Evolutionary conservation across 2,329 filamentous ascomycete genomes (phyloP).

Genomic region (Dactylellina leptospora): DNA sequence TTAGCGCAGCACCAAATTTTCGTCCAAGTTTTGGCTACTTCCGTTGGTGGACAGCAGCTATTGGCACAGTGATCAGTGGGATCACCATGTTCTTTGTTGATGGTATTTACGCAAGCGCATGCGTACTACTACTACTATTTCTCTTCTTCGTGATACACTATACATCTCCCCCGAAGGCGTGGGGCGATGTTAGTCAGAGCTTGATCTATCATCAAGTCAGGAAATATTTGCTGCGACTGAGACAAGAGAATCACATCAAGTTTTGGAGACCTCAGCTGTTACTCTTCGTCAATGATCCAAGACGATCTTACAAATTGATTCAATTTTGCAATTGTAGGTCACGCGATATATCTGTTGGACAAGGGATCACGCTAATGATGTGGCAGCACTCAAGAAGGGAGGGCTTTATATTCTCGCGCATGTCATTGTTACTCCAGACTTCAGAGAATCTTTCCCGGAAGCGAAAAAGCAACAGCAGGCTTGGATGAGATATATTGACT

Average conservation of each 20-base stretch:
- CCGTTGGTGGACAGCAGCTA: constrained; percentile 81
- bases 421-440: constrained; percentile 86
- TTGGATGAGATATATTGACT: constrained; percentile 88
- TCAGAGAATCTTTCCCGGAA: constrained; percentile 79
- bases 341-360: neutral
- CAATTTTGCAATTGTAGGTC: constrained; percentile 79
- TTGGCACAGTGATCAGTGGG: constrained; percentile 78
- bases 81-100: constrained; percentile 91
- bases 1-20: constrained; percentile 88
- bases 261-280: constrained; percentile 89
- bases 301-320: constrained; percentile 82
- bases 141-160: constrained; percentile 88
- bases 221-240: constrained; percentile 83
- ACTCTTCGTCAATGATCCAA: constrained; percentile 81
- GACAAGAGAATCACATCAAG: constrained; percentile 83
- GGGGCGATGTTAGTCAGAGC: constrained; percentile 90
- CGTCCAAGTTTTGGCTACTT: constrained; percentile 89
- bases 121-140: constrained; percentile 76
- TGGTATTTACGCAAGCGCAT: constrained; percentile 78
- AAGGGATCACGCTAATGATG: constrained; percentile 13
- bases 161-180: constrained; percentile 82
- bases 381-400: constrained; percentile 77
- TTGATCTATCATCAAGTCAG: constrained; percentile 88
- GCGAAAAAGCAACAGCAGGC: constrained; percentile 80
- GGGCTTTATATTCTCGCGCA: constrained; percentile 85